phyloP scores from a whole-genome alignment of 352 stramenopile species.

The Halophytophthora polymorphica region DNA sequence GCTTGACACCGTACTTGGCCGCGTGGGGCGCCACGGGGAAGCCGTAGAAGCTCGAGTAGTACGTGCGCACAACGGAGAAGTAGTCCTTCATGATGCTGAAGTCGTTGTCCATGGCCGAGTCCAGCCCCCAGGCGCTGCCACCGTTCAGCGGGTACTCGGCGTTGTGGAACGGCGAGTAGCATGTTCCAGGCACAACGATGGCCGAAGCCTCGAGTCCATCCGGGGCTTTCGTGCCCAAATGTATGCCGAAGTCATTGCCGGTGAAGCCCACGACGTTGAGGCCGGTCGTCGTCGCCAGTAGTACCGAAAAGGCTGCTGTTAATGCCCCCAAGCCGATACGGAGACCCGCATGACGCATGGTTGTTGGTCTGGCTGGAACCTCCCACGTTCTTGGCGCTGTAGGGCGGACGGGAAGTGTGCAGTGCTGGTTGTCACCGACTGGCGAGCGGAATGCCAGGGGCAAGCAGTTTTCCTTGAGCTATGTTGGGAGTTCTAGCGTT shows the following conservation, averaged over 20 bases:
- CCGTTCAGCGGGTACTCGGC: conserved; percentile 57
- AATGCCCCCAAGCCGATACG: no score
- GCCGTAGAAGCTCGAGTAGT: conserved; percentile 74
- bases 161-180: conserved; percentile 82
- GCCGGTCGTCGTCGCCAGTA: no score
- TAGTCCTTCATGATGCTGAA: conserved; percentile 71
- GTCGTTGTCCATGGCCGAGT: conserved; percentile 55
- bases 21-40: conserved; percentile 39
- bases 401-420: no score
- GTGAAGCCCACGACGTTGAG: no score
- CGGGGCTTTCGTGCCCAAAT: conserved; percentile 5
- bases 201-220: conserved; percentile 5
- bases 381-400: neutral
- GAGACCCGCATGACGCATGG: neutral
- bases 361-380: neutral
- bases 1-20: conserved; percentile 40
- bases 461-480: no score
- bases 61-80: conserved; percentile 59
- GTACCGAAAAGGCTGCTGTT: no score
- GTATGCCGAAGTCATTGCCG: conserved; percentile 16
- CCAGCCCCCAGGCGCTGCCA: conserved; percentile 28
- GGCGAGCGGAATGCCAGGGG: no score
- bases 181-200: conserved; percentile 37
- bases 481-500: no score
- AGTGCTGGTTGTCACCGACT: no score